Evolutionary conservation across 257 asterid genomes (phyloP).

Genomic region (Vinca minor): DNA sequence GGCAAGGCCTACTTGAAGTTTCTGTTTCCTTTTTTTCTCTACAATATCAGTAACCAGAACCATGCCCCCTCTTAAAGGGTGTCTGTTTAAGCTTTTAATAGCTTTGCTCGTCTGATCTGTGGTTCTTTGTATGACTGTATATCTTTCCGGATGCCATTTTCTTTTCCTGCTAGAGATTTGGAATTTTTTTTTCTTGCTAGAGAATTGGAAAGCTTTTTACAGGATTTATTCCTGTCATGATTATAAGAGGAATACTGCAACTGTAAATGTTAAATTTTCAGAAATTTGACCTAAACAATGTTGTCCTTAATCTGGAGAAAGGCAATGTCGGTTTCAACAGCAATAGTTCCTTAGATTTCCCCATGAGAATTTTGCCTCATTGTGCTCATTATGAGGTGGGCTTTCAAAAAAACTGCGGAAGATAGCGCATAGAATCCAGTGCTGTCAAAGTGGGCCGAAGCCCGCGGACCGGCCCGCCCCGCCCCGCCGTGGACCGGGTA

Average conservation of each 20-base stretch:
- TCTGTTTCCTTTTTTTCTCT: conserved; percentile 10
- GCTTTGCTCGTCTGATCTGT: neutral
- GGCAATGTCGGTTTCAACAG: neutral
- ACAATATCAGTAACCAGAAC: conserved; percentile 1
- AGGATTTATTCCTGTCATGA: neutral
- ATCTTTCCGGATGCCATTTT: neutral
- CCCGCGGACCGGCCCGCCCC: too few species aligned
- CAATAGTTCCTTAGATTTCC: neutral
- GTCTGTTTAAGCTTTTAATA: neutral
- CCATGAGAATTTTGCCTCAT: neutral
- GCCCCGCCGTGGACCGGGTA: too few species aligned
- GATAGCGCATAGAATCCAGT: too few species aligned
- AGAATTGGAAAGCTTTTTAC: too few species aligned
- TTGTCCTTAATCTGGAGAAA: neutral
- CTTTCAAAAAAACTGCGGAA: neutral
- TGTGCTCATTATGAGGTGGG: neutral
- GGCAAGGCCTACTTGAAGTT: conserved; percentile 50
- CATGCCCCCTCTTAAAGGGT: neutral
- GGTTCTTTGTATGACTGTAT: neutral
- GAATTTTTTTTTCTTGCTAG: neutral
- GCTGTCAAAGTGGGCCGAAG: too few species aligned
- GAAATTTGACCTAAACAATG: neutral
- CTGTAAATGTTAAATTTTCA: neutral
- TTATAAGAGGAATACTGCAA: neutral
- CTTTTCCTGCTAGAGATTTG: too few species aligned